Conservation (phyloP, 1,284 basidiomycete genomes). For the Trichosporon ovoides region DNA sequence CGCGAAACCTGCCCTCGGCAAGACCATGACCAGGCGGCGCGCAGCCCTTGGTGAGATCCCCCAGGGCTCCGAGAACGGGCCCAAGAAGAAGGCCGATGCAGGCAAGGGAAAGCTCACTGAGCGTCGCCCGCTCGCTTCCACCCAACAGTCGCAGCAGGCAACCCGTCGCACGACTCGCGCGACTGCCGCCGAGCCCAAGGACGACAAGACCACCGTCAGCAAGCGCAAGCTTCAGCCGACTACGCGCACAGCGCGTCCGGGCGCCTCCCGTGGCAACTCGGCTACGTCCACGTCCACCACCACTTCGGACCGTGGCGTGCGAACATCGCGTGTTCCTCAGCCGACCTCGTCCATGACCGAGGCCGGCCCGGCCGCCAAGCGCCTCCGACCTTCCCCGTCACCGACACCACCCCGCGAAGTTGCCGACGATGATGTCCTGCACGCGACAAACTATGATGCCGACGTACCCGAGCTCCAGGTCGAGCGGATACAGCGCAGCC, state of each 20-base stretch:
- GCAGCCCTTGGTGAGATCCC: constrained; percentile 46
- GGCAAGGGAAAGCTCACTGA: constrained; percentile 18
- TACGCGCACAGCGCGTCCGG: constrained; percentile 13
- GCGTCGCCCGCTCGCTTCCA: constrained; percentile 26
- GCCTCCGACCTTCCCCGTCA: background rate
- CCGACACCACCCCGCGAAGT: background rate
- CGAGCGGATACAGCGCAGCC: constrained; percentile 3
- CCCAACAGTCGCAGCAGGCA: constrained; percentile 11
- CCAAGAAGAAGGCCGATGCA: constrained; percentile 17
- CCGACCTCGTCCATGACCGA: constrained; percentile 23
- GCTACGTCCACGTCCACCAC: constrained; percentile 17
- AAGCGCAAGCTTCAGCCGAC: constrained; percentile 29
- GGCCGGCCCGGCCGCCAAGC: constrained; percentile 34
- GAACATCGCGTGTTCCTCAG: constrained; percentile 14
- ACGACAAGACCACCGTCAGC: constrained; percentile 7
- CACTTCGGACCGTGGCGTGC: constrained; percentile 5
- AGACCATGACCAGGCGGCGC: constrained; percentile 24
- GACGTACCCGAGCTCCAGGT: constrained; percentile 2
- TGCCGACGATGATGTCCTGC: background rate
- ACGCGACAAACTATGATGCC: background rate
- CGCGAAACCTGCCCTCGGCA: constrained; percentile 11
- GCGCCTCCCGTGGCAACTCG: constrained; percentile 5
- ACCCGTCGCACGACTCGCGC: constrained; percentile 11
- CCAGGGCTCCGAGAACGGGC: constrained; percentile 21
- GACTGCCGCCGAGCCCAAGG: background rate